Evolutionary conservation across 2,329 filamentous ascomycete species (phyloP), one percentile per base, ranked within the genome.

Genomic region (Scedosporium aurantiacum): DNA sequence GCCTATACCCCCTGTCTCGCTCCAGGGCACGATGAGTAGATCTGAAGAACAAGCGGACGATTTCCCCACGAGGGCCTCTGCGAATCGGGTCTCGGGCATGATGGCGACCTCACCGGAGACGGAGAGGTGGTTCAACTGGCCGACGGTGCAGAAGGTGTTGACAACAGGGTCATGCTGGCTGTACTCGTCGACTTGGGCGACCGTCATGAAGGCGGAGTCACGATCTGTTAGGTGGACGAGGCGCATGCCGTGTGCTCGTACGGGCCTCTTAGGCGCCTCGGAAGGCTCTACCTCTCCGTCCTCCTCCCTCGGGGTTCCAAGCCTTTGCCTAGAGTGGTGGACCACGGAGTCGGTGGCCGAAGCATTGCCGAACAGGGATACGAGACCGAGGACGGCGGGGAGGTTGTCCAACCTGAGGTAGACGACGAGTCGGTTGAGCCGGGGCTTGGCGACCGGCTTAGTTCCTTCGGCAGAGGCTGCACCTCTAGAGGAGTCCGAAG

Each of bases 141-240:
- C 91, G 67, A 97, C 92, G 0, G 91, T 90, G 57, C 89, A 85
- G 80, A 97, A 97, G 0, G 90, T 89, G 70, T 96, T 96, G 61
- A 97, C 85, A 3, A 97, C 87, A 0, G 93, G 91, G 68, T 97
- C 93, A 67, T 83, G 81, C 5, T 82, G 79, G 27, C 83, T 82
- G 63, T 85, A 82, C 57, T 94, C 90, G 45, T 91, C 88, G 2
- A 87, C 80, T 69, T 95, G 91, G 0, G 91, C 87, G 10, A 96
- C 90, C 67, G 90, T 88, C 93, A 97, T 97, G 67, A 97, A 93
- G 18, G 91, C 92, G 0, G 93, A 97, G 50, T 90, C 89, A 80
- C 93, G 91, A 67, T 97, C 92, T 0, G 90, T 95, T 12, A 97
- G 82, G 69, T 95, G 90, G 57, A 95, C 75, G 16, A 97, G 81